phyloP scores from a whole-genome alignment of 179 eudicot genomes.

The Actinidia chinensis region DNA sequence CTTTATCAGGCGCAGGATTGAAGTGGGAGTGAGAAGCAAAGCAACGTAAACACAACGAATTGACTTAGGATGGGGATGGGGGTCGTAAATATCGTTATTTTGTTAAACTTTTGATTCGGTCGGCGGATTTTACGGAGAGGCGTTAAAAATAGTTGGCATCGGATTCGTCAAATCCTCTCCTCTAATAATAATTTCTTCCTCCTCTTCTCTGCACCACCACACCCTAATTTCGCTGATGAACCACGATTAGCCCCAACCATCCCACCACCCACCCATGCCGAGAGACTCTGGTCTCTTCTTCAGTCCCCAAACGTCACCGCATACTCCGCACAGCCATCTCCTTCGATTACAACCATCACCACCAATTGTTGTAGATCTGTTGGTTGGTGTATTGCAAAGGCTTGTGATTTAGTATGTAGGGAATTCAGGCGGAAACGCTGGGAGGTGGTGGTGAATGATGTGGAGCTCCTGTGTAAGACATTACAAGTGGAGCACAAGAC shows the following conservation, averaged over 20 bases:
- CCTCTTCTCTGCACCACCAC: background rate
- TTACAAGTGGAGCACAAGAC: constrained; percentile 94
- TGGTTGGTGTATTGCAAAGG: background rate
- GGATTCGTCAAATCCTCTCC: background rate
- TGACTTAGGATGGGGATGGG: background rate
- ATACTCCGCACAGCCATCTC: background rate
- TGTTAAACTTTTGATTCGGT: too few species aligned
- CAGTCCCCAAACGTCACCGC: background rate
- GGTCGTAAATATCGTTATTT: too few species aligned
- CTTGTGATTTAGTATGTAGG: constrained; percentile 44
- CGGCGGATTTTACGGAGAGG: too few species aligned
- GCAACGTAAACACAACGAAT: too few species aligned
- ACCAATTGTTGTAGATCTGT: background rate
- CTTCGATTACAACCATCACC: background rate
- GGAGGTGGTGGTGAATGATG: constrained; percentile 65
- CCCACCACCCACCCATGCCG: background rate
- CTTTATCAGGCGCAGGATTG: too few species aligned
- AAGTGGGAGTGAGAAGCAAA: too few species aligned
- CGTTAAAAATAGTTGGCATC: too few species aligned
- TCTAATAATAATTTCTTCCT: background rate
- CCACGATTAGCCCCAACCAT: background rate
- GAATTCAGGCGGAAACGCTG: constrained; percentile 33
- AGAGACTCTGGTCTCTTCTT: too few species aligned
- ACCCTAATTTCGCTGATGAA: constrained; percentile 8
- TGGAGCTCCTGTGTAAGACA: constrained; percentile 80